phyloP scores from a whole-genome alignment of 805 yeast species.

The Monosporozyma siamensis region DNA sequence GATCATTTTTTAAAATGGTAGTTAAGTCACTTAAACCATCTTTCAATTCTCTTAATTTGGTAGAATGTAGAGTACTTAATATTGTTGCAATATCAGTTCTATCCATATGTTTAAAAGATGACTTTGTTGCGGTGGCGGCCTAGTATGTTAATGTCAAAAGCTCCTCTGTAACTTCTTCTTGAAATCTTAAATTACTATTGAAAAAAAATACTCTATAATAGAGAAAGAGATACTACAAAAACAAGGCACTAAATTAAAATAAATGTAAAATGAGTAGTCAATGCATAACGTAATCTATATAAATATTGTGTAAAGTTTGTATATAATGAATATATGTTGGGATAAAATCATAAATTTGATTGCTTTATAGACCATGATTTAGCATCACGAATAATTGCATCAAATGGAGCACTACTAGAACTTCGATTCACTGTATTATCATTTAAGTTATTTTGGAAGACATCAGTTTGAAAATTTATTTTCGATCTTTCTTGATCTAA shows the following conservation, averaged over 20 bases:
- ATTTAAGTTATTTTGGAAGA: not conserved
- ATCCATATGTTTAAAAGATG: conserved; percentile 13
- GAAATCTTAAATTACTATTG: no score
- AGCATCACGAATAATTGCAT: conserved; percentile 14
- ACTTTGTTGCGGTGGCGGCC: not conserved
- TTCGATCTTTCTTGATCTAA: conserved; percentile 7
- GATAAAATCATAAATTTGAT: not conserved
- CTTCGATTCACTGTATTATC: not conserved
- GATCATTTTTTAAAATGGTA: conserved; percentile 19
- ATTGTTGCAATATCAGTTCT: conserved; percentile 5
- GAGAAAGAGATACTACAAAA: no score
- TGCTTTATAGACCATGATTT: conserved; percentile 22
- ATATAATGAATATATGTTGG: no score
- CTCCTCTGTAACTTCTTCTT: no score
- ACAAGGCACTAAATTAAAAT: no score
- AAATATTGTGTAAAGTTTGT: no score
- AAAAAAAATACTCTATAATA: no score
- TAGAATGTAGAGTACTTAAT: conserved; percentile 33
- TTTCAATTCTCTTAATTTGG: conserved; percentile 46
- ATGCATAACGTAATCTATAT: no score
- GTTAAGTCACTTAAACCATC: conserved; percentile 39
- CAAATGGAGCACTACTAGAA: not conserved
- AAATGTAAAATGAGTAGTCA: no score
- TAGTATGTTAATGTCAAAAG: no score
- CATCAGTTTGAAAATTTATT: not conserved